Base-by-base conservation (phyloP, 73 alveolate genomes). In the Paramecium tetraurelia region DNA sequence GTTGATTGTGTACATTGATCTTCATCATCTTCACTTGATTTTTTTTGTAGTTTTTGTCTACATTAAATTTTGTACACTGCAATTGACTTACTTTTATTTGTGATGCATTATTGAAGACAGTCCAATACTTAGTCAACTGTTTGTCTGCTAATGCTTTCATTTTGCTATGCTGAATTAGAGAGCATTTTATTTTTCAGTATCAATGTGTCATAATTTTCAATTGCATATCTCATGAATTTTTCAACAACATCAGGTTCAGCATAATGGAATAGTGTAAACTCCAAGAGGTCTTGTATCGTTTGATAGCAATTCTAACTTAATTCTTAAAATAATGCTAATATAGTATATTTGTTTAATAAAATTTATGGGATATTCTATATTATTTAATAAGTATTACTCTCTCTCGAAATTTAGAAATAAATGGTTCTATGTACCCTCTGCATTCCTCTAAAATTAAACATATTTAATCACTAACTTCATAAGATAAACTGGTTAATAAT, bases 171-270 rank as follows among this genome's bases (percentile, higher is more conserved):
- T 36, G 4, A 20, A 35, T 31, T 21, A 72, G 86, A 40, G 10
- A 40, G 6, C 12, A 43, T 22, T 35, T 72, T 72, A 36, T 72
- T 72, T 72, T 40, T 72, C 8, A 72, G 22, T 14, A 72, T 72
- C 14, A 72, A n/a, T 10, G 59, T 72, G 59, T 72, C 86, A 72
- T 35, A 40, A 36, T 33, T 72, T 72, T 72, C 86, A 1, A 72
- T 72, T 20, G 59, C 33, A 18, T 36, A 72, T 72, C n/a, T 35
- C 86, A 72, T 72, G n/a, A 72, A 72, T 72, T 72, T 72, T 38
- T 72, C 86, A 36, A 40, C 63, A 16, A 72, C 38, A 36, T 72
- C 86, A 72, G 86, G 86, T 38, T 72, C 86, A 36, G 86, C 86
- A 72, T 72, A 72, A 72, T 72, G 86, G 40, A 72, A 72, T 33